Conservation (phyloP, 2,329 filamentous ascomycete genomes). For the Penicillium sp. region DNA sequence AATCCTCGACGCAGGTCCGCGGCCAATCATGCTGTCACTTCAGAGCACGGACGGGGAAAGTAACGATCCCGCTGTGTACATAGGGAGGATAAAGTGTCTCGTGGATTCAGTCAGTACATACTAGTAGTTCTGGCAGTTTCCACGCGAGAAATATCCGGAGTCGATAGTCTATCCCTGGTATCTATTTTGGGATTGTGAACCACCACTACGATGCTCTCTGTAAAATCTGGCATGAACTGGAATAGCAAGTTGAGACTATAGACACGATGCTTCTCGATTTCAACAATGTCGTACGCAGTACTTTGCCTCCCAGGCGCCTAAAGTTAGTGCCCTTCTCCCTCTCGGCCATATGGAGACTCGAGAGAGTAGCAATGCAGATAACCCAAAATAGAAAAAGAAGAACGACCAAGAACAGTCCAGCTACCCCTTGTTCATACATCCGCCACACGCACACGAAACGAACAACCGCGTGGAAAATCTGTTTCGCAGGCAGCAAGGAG, state of each 20-base stretch:
- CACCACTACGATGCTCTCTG: background rate
- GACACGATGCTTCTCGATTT: too few relatives aligned
- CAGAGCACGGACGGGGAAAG: constrained; percentile 1
- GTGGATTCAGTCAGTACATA: background rate
- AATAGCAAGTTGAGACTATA: background rate
- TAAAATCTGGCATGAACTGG: background rate
- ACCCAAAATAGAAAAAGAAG: background rate
- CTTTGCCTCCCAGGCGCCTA: background rate
- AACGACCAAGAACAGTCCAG: background rate
- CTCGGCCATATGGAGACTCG: background rate
- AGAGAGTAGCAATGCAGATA: background rate
- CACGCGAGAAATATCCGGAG: background rate
- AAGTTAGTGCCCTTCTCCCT: background rate
- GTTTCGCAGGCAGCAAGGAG: constrained; percentile 12
- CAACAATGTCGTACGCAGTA: background rate
- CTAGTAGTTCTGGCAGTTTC: background rate
- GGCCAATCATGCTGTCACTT: constrained; percentile 2
- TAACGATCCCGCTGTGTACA: background rate
- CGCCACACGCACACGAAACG: background rate
- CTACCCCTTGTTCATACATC: constrained; percentile 1
- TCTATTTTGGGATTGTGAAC: background rate
- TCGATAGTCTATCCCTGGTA: background rate
- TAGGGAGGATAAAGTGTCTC: background rate
- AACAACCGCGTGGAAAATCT: constrained; percentile 10
- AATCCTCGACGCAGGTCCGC: background rate